Conservation (phyloP, 306 rosid species). For the Trichosanthes truncata region DNA sequence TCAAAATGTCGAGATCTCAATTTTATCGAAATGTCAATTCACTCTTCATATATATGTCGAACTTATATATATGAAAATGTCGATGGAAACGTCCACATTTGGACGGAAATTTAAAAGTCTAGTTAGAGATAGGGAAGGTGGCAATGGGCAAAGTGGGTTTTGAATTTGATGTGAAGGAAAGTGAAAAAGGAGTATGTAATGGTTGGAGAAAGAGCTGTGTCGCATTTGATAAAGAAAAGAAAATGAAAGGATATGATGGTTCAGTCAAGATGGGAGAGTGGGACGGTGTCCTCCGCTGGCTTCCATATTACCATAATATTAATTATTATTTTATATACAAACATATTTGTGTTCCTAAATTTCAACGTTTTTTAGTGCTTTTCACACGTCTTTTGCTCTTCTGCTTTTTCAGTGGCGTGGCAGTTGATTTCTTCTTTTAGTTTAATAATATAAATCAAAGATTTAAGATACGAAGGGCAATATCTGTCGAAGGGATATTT, state of each 20-base stretch:
- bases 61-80: no score
- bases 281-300: not conserved
- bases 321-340: no score
- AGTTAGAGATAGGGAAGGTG: no score
- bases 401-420: not conserved
- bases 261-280: not conserved
- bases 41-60: no score
- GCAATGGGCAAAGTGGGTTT: not conserved
- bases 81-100: no score
- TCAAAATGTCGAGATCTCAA: no score
- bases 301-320: not conserved
- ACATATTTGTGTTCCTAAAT: no score
- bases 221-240: not conserved
- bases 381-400: not conserved
- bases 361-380: not conserved
- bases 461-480: no score
- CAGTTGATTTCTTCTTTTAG: not conserved
- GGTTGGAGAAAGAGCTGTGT: conserved; percentile 5
- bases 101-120: no score
- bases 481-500: no score
- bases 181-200: not conserved
- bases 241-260: not conserved
- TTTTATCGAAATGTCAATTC: no score
- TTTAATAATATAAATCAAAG: no score
- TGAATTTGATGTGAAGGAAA: not conserved